phyloP scores from a whole-genome alignment of 495 filamentous ascomycete species.

The Trichoderma asperelloides region DNA sequence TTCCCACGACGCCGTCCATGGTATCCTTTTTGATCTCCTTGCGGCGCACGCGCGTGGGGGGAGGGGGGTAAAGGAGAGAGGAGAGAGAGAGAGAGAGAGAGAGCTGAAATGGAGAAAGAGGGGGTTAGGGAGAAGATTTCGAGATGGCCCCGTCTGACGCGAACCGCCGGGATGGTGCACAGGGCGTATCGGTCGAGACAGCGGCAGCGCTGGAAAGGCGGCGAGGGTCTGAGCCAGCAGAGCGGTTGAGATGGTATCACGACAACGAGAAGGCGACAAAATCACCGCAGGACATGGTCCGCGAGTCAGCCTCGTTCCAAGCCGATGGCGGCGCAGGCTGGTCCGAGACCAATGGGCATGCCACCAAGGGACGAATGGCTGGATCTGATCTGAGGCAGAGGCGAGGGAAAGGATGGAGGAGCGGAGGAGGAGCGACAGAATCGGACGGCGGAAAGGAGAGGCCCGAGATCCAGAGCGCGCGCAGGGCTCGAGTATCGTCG shows the following conservation, averaged over 20 bases:
- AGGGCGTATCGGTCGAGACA: slow-evolving; percentile 26
- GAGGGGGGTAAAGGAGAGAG: slow-evolving; percentile 11
- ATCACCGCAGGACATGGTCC: slow-evolving; percentile 7
- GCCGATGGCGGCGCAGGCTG: slow-evolving; percentile 4
- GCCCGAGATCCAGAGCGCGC: background rate
- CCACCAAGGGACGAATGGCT: background rate
- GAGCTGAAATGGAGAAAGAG: background rate
- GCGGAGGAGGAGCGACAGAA: background rate
- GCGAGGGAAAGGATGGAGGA: background rate
- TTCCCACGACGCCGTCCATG: slow-evolving; percentile 65
- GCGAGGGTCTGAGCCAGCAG: background rate
- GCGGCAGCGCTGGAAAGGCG: slow-evolving; percentile 15
- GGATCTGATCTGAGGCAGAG: background rate
- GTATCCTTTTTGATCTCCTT: too few relatives aligned
- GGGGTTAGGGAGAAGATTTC: background rate
- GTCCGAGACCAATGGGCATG: background rate
- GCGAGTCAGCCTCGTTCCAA: slow-evolving; percentile 6
- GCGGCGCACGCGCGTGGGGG: slow-evolving; percentile 19
- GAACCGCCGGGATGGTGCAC: background rate
- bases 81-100: background rate
- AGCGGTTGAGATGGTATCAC: background rate
- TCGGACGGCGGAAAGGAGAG: background rate
- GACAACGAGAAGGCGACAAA: slow-evolving; percentile 4
- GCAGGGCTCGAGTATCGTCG: background rate
- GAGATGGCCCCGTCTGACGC: slow-evolving; percentile 10